phyloP scores from a whole-genome alignment of 1,139 yeast species.

The Debaryomyces psychrophilus region DNA sequence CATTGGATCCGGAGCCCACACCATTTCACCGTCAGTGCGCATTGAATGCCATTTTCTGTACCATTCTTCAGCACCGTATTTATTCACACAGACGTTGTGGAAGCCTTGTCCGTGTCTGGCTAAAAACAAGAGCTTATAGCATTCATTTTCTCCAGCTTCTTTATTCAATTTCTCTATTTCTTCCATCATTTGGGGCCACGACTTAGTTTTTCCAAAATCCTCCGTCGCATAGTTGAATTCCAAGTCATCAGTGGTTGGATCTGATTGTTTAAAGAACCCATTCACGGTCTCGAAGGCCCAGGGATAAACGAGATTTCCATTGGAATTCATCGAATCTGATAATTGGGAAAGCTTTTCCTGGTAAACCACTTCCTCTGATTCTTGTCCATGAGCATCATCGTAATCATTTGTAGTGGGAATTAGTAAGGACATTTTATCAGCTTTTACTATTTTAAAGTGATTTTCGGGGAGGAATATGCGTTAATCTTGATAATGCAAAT shows the following conservation, averaged over 20 bases:
- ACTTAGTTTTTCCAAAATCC: slow-evolving; percentile 50
- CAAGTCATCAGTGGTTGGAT: slow-evolving; percentile 49
- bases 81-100: slow-evolving; percentile 62
- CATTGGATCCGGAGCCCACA: slow-evolving; percentile 70
- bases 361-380: slow-evolving; percentile 16
- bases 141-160: slow-evolving; percentile 35
- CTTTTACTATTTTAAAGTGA: not conserved
- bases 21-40: slow-evolving; percentile 56
- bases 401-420: slow-evolving; percentile 39
- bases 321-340: slow-evolving; percentile 18
- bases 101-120: slow-evolving; percentile 84
- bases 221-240: slow-evolving; percentile 50
- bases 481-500: not conserved
- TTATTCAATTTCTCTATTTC: slow-evolving; percentile 44
- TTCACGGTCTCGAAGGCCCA: slow-evolving; percentile 55
- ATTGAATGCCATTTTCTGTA: slow-evolving; percentile 57
- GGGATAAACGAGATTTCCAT: slow-evolving; percentile 23
- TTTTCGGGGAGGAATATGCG: too few relatives aligned
- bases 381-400: slow-evolving; percentile 38
- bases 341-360: slow-evolving; percentile 12
- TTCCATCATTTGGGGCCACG: slow-evolving; percentile 49
- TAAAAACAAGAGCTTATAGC: slow-evolving; percentile 60
- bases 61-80: slow-evolving; percentile 66
- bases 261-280: slow-evolving; percentile 60
- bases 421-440: slow-evolving; percentile 30